phyloP scores from a whole-genome alignment of 192 early-diverging fungal genomes.

The Diversispora epigaea region DNA sequence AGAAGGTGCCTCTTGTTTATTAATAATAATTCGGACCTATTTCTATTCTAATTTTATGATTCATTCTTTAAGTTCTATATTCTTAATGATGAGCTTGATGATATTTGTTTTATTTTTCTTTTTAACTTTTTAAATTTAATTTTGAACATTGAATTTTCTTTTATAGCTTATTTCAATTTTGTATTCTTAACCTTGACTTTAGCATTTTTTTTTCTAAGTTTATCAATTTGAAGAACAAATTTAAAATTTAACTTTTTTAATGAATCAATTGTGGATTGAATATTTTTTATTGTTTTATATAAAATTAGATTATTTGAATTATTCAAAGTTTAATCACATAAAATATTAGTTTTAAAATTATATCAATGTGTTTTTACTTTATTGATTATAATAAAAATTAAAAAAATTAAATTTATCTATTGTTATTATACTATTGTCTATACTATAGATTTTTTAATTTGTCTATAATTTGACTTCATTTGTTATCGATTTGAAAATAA shows the following conservation, averaged over 20 bases:
- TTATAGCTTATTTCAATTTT: neutral
- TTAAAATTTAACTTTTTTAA: no score
- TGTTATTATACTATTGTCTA: neutral
- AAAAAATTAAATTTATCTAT: slow-evolving; percentile 4
- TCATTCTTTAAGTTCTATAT: neutral
- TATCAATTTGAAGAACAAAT: neutral
- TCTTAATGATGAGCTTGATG: neutral
- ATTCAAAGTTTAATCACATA: slow-evolving; percentile 19
- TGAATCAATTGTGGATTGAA: no score
- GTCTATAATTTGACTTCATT: no score
- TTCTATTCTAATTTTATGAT: slow-evolving; percentile 7
- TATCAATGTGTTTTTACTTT: neutral
- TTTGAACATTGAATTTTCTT: neutral
- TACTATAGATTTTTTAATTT: neutral
- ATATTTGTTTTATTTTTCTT: slow-evolving; percentile 27
- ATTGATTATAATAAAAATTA: neutral
- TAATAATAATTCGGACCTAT: no score
- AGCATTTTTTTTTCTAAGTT: slow-evolving; percentile 30
- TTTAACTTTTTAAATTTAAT: slow-evolving; percentile 6
- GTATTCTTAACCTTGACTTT: slow-evolving; percentile 6
- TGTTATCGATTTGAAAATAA: no score
- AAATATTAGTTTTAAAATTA: slow-evolving; percentile 13
- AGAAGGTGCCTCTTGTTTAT: no score
- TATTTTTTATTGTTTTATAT: slow-evolving; percentile 9
- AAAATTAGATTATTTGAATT: slow-evolving; percentile 6